Evolutionary conservation across 140 eudicot genomes (phyloP).

Genomic region (Senecio squalidus): DNA sequence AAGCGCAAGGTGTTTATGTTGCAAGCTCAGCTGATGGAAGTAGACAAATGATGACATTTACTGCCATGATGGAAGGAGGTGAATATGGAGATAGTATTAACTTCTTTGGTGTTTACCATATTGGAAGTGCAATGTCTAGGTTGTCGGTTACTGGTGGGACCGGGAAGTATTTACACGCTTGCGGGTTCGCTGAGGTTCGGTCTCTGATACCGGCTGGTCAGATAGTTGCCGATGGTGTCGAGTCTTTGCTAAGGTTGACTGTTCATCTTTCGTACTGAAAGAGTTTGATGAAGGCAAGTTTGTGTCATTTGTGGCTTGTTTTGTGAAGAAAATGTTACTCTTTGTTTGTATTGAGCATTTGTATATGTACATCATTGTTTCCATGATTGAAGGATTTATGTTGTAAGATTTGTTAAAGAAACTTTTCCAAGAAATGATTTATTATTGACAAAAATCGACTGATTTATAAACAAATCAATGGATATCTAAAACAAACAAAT

Average conservation of each 20-base stretch:
- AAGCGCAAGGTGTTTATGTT: conserved; percentile 86
- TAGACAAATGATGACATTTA: conserved; percentile 89
- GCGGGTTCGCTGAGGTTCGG: conserved; percentile 93
- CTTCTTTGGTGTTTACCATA: conserved; percentile 79
- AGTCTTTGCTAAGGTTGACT: conserved; percentile 74
- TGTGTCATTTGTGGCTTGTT: conserved; percentile 20
- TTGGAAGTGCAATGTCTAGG: conserved; percentile 87
- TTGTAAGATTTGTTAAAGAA: neutral
- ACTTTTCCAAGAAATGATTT: neutral
- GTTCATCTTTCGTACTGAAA: conserved; percentile 67
- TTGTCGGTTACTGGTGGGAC: conserved; percentile 90
- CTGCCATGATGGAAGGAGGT: conserved; percentile 90
- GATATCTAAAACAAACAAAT: too few species aligned
- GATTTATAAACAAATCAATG: too few species aligned
- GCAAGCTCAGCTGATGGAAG: conserved; percentile 85
- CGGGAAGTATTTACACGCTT: conserved; percentile 77
- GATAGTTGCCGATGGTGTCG: conserved; percentile 69
- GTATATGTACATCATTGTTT: conserved; percentile 21
- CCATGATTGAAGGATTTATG: conserved; percentile 11
- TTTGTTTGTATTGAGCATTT: conserved; percentile 8
- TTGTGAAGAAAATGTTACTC: conserved; percentile 10
- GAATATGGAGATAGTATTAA: conserved; percentile 84
- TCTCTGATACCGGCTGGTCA: conserved; percentile 85
- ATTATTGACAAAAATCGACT: neutral
- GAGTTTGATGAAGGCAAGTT: neutral